Percentiles rank a stretch among this genome's conserved stretches.
Evolutionary conservation across 2,329 filamentous ascomycete genomes (phyloP).

Genomic region (Colletotrichum filicis): DNA sequence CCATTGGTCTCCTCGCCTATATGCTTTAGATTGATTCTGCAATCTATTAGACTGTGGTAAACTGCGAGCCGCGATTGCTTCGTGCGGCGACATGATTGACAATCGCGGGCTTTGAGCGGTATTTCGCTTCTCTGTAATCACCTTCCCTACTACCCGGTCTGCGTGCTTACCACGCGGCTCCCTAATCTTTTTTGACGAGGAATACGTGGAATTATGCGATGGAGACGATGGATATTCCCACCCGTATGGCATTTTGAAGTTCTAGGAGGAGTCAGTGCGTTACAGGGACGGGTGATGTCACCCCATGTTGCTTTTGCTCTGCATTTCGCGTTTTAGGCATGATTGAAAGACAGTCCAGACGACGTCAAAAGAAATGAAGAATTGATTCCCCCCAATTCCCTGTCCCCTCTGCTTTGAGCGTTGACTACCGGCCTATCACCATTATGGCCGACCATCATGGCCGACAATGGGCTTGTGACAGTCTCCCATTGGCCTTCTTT

Average conservation of each 20-base stretch:
- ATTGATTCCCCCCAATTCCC: slow-evolving; percentile 14
- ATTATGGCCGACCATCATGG: background rate
- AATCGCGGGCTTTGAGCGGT: background rate
- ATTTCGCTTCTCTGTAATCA: slow-evolving; percentile 38
- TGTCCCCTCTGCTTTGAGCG: background rate
- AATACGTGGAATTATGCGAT: slow-evolving; percentile 33
- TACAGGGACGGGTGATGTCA: slow-evolving; percentile 19
- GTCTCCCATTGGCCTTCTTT: background rate
- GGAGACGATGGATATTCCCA: slow-evolving; percentile 36
- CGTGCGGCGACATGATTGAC: background rate
- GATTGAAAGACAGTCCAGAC: slow-evolving; percentile 31
- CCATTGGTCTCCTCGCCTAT: slow-evolving; percentile 63
- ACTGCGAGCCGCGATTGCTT: background rate
- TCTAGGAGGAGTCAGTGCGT: slow-evolving; percentile 32
- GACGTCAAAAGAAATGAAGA: slow-evolving; percentile 32
- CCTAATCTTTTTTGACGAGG: slow-evolving; percentile 35
- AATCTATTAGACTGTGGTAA: background rate
- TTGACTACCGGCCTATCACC: background rate
- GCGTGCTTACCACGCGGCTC: slow-evolving; percentile 18
- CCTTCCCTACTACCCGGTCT: slow-evolving; percentile 33
- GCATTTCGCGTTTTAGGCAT: slow-evolving; percentile 32
- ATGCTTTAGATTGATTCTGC: slow-evolving; percentile 51
- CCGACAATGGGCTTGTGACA: background rate
- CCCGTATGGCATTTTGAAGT: slow-evolving; percentile 32
- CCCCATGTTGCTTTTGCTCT: slow-evolving; percentile 25